Evolutionary conservation across 2,329 filamentous ascomycete species (phyloP).

Genomic region (Fusarium bulbicola): DNA sequence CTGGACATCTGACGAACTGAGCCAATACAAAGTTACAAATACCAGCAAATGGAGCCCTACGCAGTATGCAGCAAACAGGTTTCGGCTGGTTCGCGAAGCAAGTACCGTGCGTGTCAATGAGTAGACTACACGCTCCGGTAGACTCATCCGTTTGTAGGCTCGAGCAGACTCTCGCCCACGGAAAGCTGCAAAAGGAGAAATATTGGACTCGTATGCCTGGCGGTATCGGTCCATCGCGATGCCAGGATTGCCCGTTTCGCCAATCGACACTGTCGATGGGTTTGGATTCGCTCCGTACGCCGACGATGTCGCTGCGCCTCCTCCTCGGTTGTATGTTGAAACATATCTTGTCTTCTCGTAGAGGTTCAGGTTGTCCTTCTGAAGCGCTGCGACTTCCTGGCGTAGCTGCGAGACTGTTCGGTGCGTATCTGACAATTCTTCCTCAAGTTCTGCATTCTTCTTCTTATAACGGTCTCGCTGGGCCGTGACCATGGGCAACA

Average conservation of each 20-base stretch:
- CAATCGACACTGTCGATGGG: conserved; percentile 72
- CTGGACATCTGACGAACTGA: conserved; percentile 74
- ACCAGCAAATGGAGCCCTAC: conserved; percentile 87
- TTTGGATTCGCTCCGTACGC: conserved; percentile 79
- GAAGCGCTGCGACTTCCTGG: conserved; percentile 89
- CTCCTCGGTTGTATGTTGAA: conserved; percentile 85
- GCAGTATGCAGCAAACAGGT: conserved; percentile 93
- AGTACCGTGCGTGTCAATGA: conserved; percentile 91
- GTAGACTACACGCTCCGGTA: conserved; percentile 90
- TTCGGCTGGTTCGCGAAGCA: conserved; percentile 88
- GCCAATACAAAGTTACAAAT: conserved; percentile 87
- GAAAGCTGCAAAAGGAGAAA: conserved; percentile 96
- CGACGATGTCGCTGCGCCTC: conserved; percentile 67
- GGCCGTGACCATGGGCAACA: conserved; percentile 97
- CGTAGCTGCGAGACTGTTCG: conserved; percentile 84
- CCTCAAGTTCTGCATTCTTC: conserved; percentile 89
- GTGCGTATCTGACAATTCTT: conserved; percentile 87
- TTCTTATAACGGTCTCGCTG: conserved; percentile 99
- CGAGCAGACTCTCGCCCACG: conserved; percentile 90
- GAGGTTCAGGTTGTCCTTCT: conserved; percentile 94
- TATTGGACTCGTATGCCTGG: conserved; percentile 91
- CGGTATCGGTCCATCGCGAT: conserved; percentile 85
- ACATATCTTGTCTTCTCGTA: conserved; percentile 99
- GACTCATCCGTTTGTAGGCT: conserved; percentile 90
- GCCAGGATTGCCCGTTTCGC: conserved; percentile 66